phyloP scores from a whole-genome alignment of 768 basidiomycete species.

The Mycena capillaripes region DNA sequence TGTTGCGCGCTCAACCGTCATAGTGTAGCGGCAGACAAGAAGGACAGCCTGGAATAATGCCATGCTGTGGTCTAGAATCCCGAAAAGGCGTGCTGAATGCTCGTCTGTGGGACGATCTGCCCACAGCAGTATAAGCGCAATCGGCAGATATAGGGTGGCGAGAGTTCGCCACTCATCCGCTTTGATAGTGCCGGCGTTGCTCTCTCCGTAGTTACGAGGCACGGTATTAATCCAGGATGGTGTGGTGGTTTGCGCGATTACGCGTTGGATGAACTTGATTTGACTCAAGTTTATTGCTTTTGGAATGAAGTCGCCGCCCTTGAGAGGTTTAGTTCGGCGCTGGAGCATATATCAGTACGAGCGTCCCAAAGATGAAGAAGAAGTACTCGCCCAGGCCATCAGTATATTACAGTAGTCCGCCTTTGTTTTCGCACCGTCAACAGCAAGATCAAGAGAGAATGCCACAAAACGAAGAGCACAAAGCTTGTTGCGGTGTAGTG shows the following conservation, averaged over 20 bases:
- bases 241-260: constrained; percentile 27
- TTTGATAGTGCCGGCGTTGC: constrained; percentile 45
- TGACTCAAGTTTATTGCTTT: constrained; percentile 18
- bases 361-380: constrained; percentile 1
- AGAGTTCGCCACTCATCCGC: constrained; percentile 47
- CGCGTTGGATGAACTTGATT: constrained; percentile 34
- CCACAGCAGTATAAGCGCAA: constrained; percentile 45
- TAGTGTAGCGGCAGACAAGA: constrained; percentile 38
- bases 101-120: constrained; percentile 19
- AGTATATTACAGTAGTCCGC: constrained; percentile 28
- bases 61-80: constrained; percentile 46
- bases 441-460: constrained; percentile 18
- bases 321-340: constrained; percentile 21
- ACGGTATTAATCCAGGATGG: constrained; percentile 35
- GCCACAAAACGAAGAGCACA: constrained; percentile 28
- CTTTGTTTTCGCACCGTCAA: neutral
- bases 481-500: constrained; percentile 10
- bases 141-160: constrained; percentile 41
- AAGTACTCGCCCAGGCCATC: constrained; percentile 32
- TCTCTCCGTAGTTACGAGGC: constrained; percentile 40
- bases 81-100: constrained; percentile 15
- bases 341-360: constrained; percentile 16
- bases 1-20: constrained; percentile 29
- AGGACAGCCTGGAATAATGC: constrained; percentile 43
- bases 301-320: constrained; percentile 18